phyloP scores from a whole-genome alignment of 169 alveolate species.

The Ichthyophthirius multifiliis region DNA sequence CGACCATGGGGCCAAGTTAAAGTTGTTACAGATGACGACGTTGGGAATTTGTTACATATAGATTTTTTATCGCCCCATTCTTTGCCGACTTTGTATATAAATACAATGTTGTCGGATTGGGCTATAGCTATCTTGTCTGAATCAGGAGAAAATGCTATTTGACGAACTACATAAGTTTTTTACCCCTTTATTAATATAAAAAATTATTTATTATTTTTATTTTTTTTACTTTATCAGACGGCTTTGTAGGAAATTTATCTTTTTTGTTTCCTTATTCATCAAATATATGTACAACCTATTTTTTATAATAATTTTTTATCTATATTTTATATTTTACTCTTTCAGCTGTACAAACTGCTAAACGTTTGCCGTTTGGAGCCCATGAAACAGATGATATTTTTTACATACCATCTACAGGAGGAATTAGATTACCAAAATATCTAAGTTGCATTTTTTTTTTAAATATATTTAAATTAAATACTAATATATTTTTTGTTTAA shows the following conservation, averaged over 20 bases:
- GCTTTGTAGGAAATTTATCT: conserved; percentile 87
- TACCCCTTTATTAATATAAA: too few relatives aligned
- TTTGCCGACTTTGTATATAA: conserved; percentile 88
- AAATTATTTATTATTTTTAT: not conserved
- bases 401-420: conserved; percentile 85
- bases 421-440: conserved; percentile 77
- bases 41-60: conserved; percentile 89
- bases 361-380: conserved; percentile 82
- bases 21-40: conserved; percentile 88
- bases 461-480: not conserved
- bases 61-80: conserved; percentile 90
- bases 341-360: conserved; percentile 89
- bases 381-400: conserved; percentile 83
- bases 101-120: conserved; percentile 87
- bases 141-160: conserved; percentile 90
- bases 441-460: conserved; percentile 75
- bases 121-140: conserved; percentile 88
- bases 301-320: not conserved
- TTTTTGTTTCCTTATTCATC: conserved; percentile 85
- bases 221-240: conserved; percentile 69
- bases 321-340: conserved; percentile 33
- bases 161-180: conserved; percentile 82
- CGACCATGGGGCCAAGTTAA: conserved; percentile 89
- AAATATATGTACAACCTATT: conserved; percentile 74
- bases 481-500: not conserved